Conservation (phyloP, 2,329 filamentous ascomycete species). For the Fusarium sacchari region DNA sequence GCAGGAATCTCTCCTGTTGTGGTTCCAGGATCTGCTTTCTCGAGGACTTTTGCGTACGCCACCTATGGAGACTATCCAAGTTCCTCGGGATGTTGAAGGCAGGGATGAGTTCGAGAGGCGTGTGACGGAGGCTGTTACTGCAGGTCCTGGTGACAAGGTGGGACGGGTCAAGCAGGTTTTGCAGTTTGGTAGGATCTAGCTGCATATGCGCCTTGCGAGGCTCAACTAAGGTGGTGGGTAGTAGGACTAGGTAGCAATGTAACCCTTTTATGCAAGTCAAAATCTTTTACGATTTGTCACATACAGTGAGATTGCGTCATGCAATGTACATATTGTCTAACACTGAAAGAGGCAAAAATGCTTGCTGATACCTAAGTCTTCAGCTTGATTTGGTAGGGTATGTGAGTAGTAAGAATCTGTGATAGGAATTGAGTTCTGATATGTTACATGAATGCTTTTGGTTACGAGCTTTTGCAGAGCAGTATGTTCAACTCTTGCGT, state of each 20-base stretch:
- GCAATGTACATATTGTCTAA: neutral
- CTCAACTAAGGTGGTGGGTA: accelerated
- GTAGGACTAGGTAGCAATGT: neutral
- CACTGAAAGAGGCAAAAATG: neutral
- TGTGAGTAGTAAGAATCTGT: neutral
- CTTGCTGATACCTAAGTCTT: no score
- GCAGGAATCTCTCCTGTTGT: conserved; percentile 9
- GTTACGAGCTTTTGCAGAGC: accelerated
- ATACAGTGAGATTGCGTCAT: neutral
- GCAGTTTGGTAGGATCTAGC: neutral
- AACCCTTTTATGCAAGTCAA: neutral
- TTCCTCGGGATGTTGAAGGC: neutral
- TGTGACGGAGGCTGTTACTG: neutral
- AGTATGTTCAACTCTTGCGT: accelerated
- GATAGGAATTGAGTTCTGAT: neutral
- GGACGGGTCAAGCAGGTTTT: conserved; percentile 3
- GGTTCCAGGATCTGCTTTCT: conserved; percentile 7
- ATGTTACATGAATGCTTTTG: neutral
- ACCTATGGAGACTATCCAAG: neutral
- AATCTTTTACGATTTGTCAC: neutral
- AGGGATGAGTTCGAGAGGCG: neutral
- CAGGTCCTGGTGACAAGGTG: neutral
- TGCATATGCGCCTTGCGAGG: accelerated
- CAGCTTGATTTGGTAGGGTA: accelerated
- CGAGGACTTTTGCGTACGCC: neutral